Base-by-base conservation (phyloP, 2,329 filamentous ascomycete genomes). In the Coleophoma crateriformis region DNA sequence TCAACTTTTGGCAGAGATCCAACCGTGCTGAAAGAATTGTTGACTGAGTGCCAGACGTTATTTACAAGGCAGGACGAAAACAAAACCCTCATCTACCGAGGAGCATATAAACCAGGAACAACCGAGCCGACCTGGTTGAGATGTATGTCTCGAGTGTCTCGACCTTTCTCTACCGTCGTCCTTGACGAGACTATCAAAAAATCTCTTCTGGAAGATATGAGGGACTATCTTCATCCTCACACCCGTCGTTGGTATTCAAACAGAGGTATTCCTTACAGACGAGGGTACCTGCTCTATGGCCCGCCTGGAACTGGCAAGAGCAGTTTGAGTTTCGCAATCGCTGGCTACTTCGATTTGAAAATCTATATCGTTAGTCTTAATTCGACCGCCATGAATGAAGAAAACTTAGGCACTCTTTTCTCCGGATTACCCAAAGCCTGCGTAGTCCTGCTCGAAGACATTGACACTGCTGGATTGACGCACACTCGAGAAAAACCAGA, bases 221-320 rank as follows among this genome's bases (percentile, higher is more conserved):
- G 71, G 22, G 81, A 85, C 58, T 86, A 86, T 59, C 74, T 87
- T 34, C 72, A 81, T 53, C 81, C 81, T 0, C 67, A 71, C 12
- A 85, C 82, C 0, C 73, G 79, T 41, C 75, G 82, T n/a, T 95
- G 89, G 88, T 95, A 96, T 63, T 77, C 84, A 0, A 86, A 88
- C 57, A 78, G 89, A 7, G 90, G 90, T 1, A 92, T 95, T 32
- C 90, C 90, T 0, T 95, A 95, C 64, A 80, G 90, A 13, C 78
- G 90, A 4, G 90, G 90, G 0, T 95, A 94, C 61, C 77, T 95
- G 0, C 81, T 95, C 14, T 75, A 91, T 55, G 90, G 90, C 0
- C 88, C 88, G 0, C 88, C 88, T 0, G 88, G 88, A 1, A 91
- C 87, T 0, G 88, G 88, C 13, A 94, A 92, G 67, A 87, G 82